These are phyloP conservation scores for Mucor piriformis DNA, from an alignment of 371 early-diverging fungal species.

Conservation along the genomic window DNA sequence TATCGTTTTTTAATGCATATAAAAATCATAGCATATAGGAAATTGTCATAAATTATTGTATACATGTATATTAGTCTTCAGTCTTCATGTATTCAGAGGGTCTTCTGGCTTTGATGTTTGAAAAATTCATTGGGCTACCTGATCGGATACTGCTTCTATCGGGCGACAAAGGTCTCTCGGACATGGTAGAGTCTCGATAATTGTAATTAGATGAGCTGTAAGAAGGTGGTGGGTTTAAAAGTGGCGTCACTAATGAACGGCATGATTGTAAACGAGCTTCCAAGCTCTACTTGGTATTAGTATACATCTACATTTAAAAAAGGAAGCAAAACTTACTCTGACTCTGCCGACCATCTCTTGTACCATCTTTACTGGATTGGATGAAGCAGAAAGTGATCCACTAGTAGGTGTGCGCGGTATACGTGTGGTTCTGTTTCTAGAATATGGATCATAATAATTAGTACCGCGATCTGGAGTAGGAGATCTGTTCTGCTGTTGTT, in stretches of 20 bases:
- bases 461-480: slow-evolving; percentile 37
- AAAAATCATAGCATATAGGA: too few species aligned
- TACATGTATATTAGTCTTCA: slow-evolving; percentile 27
- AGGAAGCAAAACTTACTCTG: slow-evolving; percentile 46
- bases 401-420: slow-evolving; percentile 37
- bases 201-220: slow-evolving; percentile 45
- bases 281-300: slow-evolving; percentile 40
- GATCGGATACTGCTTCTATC: slow-evolving; percentile 34
- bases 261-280: slow-evolving; percentile 70
- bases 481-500: slow-evolving; percentile 27
- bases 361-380: slow-evolving; percentile 69
- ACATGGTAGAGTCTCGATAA: slow-evolving; percentile 26
- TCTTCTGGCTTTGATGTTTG: slow-evolving; percentile 50
- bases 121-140: slow-evolving; percentile 42
- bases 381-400: slow-evolving; percentile 28
- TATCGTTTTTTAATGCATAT: too few species aligned
- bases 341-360: slow-evolving; percentile 77
- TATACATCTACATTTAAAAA: background rate
- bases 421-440: slow-evolving; percentile 33
- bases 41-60: too few species aligned
- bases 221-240: slow-evolving; percentile 64
- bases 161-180: slow-evolving; percentile 38
- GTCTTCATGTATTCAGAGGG: slow-evolving; percentile 51
- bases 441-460: slow-evolving; percentile 38
- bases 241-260: slow-evolving; percentile 66